Base-by-base conservation (phyloP, 2,329 filamentous ascomycete species). In the Fusarium sp. region DNA sequence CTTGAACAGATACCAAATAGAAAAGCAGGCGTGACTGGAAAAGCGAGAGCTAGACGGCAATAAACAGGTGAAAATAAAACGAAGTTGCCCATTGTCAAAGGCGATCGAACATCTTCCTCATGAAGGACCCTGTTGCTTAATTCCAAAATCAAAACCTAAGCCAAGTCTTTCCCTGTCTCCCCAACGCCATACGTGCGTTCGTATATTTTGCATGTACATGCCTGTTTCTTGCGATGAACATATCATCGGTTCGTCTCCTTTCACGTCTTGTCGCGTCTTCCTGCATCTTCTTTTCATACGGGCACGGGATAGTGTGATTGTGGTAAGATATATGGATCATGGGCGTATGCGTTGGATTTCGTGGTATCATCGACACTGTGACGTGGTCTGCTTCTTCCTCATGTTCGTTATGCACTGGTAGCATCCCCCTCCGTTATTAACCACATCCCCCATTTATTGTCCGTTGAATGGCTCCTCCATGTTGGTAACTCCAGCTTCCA, bases 401-500 rank as follows among this genome's bases (percentile, higher is more conserved):
- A 63, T 60, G 65, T 63, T 61, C 69, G 47, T 67, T 66, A 65
- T 73, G 71, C 71, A 70, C 64, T 73, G 57, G 61, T 60, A 69
- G 58, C 72, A 70, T 69, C 64, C 47, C 52, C 62, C 59, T 56
- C 66, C 65, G 80, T 79, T 58, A 83, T 81, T 54, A 80, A 79
- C 39, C 83, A 83, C 68, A 81, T 78, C 65, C 64, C 64, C 61
- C 47, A 45, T 78, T 72, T 81, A 83, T 80, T 83, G 80, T 57
- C 80, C 81, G 62, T 81, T 78, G 71, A 82, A 83, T 51, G 78
- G 81, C 31, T 81, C 81, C 22, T 85, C 85, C 77, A 85, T 83
- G 72, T 79, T 75, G 31, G 79, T 79, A 39, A 75, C 75, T 52
- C 80, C 80, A 49, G 87, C 84, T 70, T 97, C 95, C 73, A 98